phyloP scores from a whole-genome alignment of 2,329 filamentous ascomycete species.

The Cladorrhinum sp. region DNA sequence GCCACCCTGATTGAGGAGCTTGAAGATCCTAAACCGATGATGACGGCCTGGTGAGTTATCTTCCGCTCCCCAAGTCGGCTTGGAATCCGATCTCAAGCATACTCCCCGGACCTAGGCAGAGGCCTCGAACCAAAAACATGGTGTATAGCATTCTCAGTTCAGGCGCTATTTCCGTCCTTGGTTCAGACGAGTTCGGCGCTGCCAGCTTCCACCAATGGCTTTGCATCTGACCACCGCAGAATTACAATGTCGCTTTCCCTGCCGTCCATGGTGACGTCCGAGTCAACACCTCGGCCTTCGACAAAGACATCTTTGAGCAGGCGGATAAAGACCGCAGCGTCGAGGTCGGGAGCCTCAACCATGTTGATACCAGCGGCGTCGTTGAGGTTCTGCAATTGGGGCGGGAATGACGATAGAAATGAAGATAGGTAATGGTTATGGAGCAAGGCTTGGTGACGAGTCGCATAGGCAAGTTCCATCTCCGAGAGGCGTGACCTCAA shows the following conservation, averaged over 20 bases:
- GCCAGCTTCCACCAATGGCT: constrained; percentile 52
- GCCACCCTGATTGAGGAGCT: no score
- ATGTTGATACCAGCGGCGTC: constrained; percentile 88
- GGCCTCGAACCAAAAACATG: no score
- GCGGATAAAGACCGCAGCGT: constrained; percentile 80
- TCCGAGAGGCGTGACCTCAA: constrained; percentile 65
- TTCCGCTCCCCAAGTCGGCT: not conserved
- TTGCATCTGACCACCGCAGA: constrained; percentile 72
- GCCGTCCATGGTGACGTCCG: constrained; percentile 58
- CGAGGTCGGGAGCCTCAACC: constrained; percentile 82
- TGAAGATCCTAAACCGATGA: no score
- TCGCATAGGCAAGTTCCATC: constrained; percentile 78
- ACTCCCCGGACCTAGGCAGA: not conserved
- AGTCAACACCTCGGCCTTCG: constrained; percentile 60
- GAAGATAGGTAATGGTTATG: constrained; percentile 81
- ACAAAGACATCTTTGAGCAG: constrained; percentile 61
- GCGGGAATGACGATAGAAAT: constrained; percentile 80
- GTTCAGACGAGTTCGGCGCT: constrained; percentile 58
- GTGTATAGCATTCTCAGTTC: not conserved
- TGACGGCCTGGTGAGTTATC: not conserved
- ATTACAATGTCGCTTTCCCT: constrained; percentile 64
- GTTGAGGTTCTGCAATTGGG: constrained; percentile 76
- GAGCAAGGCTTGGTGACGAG: constrained; percentile 78
- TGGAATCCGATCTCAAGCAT: not conserved
- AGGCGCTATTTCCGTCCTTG: not conserved